These are phyloP conservation scores for Chaetomium globosum DNA, from an alignment of 2,329 filamentous ascomycete genomes.

Conservation along the genomic window DNA sequence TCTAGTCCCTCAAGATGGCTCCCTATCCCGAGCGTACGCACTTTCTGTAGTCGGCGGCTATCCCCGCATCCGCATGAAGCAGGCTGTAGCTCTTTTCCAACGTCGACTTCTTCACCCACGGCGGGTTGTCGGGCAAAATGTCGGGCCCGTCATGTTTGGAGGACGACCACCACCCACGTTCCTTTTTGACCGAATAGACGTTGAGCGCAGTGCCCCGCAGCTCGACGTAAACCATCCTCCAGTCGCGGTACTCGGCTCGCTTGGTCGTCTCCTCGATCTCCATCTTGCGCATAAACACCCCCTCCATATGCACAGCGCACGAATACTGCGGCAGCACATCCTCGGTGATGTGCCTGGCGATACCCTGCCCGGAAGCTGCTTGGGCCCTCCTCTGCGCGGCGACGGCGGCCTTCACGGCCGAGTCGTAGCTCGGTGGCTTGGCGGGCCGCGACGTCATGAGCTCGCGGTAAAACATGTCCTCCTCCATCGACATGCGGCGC, in stretches of 20 bases:
- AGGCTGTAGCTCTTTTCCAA: constrained; percentile 70
- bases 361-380: constrained; percentile 25
- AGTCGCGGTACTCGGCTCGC: constrained; percentile 63
- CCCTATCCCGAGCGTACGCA: constrained; percentile 43
- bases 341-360: constrained; percentile 43
- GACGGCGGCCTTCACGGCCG: constrained; percentile 37
- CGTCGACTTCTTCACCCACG: constrained; percentile 56
- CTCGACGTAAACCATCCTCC: constrained; percentile 64
- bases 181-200: constrained; percentile 65
- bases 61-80: constrained; percentile 73
- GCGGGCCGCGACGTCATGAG: constrained; percentile 55
- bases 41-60: constrained; percentile 73
- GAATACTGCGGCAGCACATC: constrained; percentile 60
- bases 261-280: constrained; percentile 68
- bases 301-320: constrained; percentile 58
- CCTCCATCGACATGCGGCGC: constrained; percentile 55
- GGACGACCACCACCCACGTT: constrained; percentile 53
- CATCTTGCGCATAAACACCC: constrained; percentile 64
- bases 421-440: constrained; percentile 53
- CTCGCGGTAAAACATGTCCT: constrained; percentile 57
- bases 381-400: constrained; percentile 35
- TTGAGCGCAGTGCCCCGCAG: constrained; percentile 70
- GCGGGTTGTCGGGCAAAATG: constrained; percentile 54
- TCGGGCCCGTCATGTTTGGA: constrained; percentile 51
- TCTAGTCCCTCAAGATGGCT: not conserved